Conservation (phyloP, 352 stramenopile genomes). For the Halophytophthora batemanensis region DNA sequence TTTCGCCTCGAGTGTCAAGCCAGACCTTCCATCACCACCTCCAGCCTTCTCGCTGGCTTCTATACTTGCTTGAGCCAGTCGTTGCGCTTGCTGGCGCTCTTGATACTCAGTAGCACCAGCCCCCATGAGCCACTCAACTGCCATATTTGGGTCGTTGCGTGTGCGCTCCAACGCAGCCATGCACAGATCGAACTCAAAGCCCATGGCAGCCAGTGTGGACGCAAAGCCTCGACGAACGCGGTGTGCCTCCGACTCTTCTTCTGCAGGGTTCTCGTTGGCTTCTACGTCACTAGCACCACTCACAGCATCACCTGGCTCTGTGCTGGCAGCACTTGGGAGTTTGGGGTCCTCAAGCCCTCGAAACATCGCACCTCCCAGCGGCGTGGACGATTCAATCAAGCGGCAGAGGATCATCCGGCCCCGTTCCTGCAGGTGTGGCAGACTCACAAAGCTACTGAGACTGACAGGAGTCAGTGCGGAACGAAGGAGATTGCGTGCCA, state of each 20-base stretch:
- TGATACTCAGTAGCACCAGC: conserved; percentile 67
- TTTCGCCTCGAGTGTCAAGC: conserved; percentile 51
- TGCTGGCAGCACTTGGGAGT: conserved; percentile 19
- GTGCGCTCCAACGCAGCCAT: conserved; percentile 80
- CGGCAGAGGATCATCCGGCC: conserved; percentile 82
- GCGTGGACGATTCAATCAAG: conserved; percentile 80
- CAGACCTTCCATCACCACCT: conserved; percentile 11
- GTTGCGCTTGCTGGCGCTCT: conserved; percentile 59
- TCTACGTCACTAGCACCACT: conserved; percentile 14
- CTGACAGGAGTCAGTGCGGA: conserved; percentile 64
- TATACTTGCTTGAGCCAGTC: conserved; percentile 46
- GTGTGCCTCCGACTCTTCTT: conserved; percentile 77
- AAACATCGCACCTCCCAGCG: conserved; percentile 79
- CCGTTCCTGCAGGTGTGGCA: conserved; percentile 75
- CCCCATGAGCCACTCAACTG: conserved; percentile 87
- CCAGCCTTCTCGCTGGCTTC: conserved; percentile 23
- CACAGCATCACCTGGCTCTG: conserved; percentile 9
- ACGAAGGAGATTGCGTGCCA: conserved; percentile 51
- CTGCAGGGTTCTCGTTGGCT: conserved; percentile 46
- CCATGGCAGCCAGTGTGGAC: conserved; percentile 81
- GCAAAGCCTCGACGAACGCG: conserved; percentile 73
- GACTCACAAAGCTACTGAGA: conserved; percentile 69
- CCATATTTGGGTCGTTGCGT: conserved; percentile 78
- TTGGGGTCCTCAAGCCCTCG: conserved; percentile 58
- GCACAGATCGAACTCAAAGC: conserved; percentile 87